Evolutionary conservation across 305 asterid genomes (phyloP).

Genomic region (Stenogyne calaminthoides): DNA sequence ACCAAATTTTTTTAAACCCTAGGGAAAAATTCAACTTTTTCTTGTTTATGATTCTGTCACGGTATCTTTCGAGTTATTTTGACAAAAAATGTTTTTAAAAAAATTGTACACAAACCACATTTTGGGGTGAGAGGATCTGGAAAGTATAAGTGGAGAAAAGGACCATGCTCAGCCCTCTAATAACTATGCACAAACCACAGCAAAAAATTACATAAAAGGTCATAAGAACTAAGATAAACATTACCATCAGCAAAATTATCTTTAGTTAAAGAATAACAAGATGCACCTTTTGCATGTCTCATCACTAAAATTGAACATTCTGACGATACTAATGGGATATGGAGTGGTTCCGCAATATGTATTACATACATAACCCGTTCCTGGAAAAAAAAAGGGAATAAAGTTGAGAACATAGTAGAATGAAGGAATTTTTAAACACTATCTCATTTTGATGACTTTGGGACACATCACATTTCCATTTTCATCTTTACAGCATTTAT

Average conservation of each 20-base stretch:
- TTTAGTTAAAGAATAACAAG: conserved; percentile 14
- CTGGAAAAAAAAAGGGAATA: conserved; percentile 38
- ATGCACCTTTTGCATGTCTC: conserved; percentile 76
- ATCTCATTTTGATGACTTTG: background rate
- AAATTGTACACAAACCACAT: background rate
- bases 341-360: conserved; percentile 62
- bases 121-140: background rate
- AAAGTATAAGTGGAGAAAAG: too few species aligned
- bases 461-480: background rate
- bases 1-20: too few species aligned
- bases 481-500: background rate
- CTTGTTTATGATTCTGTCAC: background rate
- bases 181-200: background rate
- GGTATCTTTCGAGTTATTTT: background rate
- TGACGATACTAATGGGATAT: conserved; percentile 60
- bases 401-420: conserved; percentile 4
- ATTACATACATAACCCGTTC: conserved; percentile 89
- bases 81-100: background rate
- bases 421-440: conserved; percentile 1
- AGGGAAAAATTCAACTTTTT: background rate
- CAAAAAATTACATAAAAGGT: background rate
- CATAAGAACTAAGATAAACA: background rate
- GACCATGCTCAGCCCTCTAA: background rate
- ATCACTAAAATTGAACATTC: conserved; percentile 84
- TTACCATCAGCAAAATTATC: background rate